Evolutionary conservation across 768 basidiomycete genomes (phyloP), one percentile per base, ranked within the genome.

Genomic region (Cantharellus anzutake): DNA sequence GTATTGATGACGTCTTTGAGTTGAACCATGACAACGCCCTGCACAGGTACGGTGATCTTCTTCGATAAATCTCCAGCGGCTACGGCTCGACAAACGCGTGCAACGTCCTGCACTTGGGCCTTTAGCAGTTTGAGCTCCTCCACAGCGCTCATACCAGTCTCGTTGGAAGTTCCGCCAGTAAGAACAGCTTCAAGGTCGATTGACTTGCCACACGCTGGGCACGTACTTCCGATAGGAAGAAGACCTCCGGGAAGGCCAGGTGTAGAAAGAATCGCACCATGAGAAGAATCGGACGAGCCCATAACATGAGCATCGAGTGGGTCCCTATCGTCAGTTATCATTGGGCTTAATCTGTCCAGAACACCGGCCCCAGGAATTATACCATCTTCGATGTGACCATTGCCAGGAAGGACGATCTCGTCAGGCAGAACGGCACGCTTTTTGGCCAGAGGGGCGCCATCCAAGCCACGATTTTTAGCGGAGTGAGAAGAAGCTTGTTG

Each of bases 51-150:
- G 34, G 82, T 82, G 60, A 87, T 86, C 71, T 85, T 84, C 69
- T 86, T 81, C 57, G 80, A 82, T 59, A 87, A 67, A 65, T 86
- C 84, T 4, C 85, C 85, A 3, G 77, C 73, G 2, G 84, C 85
- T 56, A 86, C 84, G 16, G 85, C 85, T 67, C 84, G 83, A 69
- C 85, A 87, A 41, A 87, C 85, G 39, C 84, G 73, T 20, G 84
- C 84, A 52, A 86, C 83, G 65, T 87, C 75, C 71, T 87, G 83
- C 0, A 90, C 86, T 71, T 90, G 88, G 29, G 85, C 84, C 69
- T 86, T 86, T 61, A 91, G 77, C 41, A 88, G 70, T 64, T 77
- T 78, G 41, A 90, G 76, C 71, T 91, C 86, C 68, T 86, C 81
- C 7, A 82, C 78, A n/a, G 80, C 80, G 60, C 78, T 80, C 75